Evolutionary conservation across 306 rosid genomes (phyloP).

Genomic region (Cicer yamashitae): DNA sequence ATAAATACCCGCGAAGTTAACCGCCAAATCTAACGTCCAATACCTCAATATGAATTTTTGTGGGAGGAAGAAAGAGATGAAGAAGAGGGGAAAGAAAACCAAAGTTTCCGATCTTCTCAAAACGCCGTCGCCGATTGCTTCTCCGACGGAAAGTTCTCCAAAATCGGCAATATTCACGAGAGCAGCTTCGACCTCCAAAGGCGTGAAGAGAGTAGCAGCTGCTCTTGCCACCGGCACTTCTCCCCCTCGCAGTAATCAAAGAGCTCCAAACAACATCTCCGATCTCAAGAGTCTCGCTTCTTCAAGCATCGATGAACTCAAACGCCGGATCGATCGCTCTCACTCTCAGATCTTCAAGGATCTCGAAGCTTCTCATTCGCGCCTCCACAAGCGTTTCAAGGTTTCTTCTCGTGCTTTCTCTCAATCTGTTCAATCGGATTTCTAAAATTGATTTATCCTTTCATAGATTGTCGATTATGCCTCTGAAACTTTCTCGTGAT

Average conservation of each 20-base stretch:
- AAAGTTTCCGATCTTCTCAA: slow-evolving; percentile 64
- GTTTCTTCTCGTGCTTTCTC: slow-evolving; percentile 50
- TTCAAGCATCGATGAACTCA: slow-evolving; percentile 70
- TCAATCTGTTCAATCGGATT: background rate
- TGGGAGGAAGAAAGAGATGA: slow-evolving; percentile 51
- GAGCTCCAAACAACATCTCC: slow-evolving; percentile 59
- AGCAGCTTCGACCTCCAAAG: slow-evolving; percentile 55
- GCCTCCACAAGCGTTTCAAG: slow-evolving; percentile 86
- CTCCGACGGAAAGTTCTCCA: slow-evolving; percentile 59
- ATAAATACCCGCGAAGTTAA: slow-evolving; percentile 33
- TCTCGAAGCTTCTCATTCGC: slow-evolving; percentile 73
- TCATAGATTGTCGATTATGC: background rate
- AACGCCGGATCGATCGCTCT: slow-evolving; percentile 75
- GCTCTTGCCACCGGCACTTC: slow-evolving; percentile 48
- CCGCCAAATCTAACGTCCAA: slow-evolving; percentile 8
- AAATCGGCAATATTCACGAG: slow-evolving; percentile 60
- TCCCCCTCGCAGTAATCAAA: slow-evolving; percentile 53
- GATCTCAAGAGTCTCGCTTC: slow-evolving; percentile 75
- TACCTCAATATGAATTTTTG: background rate
- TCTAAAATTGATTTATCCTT: background rate
- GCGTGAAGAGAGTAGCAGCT: slow-evolving; percentile 46
- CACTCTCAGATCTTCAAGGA: slow-evolving; percentile 85
- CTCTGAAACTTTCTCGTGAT: too few relatives aligned
- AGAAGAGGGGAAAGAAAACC: slow-evolving; percentile 58
- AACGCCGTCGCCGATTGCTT: slow-evolving; percentile 59